phyloP scores from a whole-genome alignment of 1,139 yeast genomes.

The Trichomonascaceae sp. region DNA sequence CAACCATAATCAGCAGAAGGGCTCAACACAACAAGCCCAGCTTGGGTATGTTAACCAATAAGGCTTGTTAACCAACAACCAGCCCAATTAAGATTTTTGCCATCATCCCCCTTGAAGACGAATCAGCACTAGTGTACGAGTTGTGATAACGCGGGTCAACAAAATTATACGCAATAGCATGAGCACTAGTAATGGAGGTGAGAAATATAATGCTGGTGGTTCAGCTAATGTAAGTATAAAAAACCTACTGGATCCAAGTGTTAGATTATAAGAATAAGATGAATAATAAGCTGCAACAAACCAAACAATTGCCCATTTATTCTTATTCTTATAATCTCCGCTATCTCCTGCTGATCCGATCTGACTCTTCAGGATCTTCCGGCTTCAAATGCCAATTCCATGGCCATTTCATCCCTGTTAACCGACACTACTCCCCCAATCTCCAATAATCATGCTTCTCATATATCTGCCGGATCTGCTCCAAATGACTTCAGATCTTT shows the following conservation, averaged over 20 bases:
- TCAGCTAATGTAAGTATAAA: not conserved
- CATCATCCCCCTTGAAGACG: not conserved
- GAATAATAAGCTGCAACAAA: not conserved
- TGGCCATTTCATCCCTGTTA: conserved; percentile 3
- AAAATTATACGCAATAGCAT: not conserved
- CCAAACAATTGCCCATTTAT: not conserved
- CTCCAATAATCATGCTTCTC: not conserved
- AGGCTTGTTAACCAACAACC: not conserved
- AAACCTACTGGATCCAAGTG: not conserved
- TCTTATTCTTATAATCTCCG: not conserved
- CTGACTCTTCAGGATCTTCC: not conserved
- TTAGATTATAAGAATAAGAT: not conserved
- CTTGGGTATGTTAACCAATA: not conserved
- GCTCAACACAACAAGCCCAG: not conserved
- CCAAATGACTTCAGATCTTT: not conserved
- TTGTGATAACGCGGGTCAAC: not conserved
- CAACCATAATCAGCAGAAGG: not conserved
- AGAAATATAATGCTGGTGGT: not conserved
- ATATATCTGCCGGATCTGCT: not conserved
- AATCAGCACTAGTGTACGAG: not conserved
- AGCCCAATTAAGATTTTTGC: not conserved
- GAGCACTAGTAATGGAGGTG: not conserved
- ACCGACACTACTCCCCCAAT: not conserved
- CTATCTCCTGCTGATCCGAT: not conserved
- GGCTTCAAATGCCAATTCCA: not conserved